phyloP scores from a whole-genome alignment of 208 protist genomes.

The Trypanosoma vivax region DNA sequence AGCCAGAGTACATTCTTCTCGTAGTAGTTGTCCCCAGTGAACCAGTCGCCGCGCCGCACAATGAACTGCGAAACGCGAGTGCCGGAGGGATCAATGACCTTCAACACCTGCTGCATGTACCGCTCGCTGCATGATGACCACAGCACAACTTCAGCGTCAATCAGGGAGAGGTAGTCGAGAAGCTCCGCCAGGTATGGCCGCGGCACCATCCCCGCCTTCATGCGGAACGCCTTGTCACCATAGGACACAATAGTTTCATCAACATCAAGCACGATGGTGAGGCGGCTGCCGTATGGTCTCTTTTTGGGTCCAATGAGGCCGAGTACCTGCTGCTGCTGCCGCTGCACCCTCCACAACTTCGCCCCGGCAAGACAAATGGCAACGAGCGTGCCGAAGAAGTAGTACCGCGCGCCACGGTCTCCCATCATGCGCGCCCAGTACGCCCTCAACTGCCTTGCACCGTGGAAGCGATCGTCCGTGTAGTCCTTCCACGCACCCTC shows the following conservation, averaged over 20 bases:
- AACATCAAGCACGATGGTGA: constrained; percentile 84
- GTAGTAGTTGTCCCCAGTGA: constrained; percentile 79
- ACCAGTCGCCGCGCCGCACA: constrained; percentile 61
- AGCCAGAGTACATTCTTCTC: constrained; percentile 86
- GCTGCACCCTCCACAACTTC: constrained; percentile 65
- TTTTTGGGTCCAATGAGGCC: constrained; percentile 80
- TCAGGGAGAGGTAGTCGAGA: constrained; percentile 77
- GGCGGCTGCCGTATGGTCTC: constrained; percentile 68
- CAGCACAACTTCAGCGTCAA: constrained; percentile 86
- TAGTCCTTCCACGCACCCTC: constrained; percentile 78
- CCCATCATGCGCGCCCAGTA: constrained; percentile 61
- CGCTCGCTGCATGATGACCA: constrained; percentile 81
- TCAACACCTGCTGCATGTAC: constrained; percentile 83
- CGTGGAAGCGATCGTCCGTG: constrained; percentile 79
- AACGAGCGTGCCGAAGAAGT: constrained; percentile 63
- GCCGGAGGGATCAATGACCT: constrained; percentile 74
- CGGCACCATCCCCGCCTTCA: constrained; percentile 73
- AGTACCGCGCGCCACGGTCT: constrained; percentile 74
- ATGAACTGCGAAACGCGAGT: constrained; percentile 77
- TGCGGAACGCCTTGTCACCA: constrained; percentile 85
- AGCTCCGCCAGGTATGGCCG: constrained; percentile 81
- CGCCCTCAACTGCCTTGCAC: constrained; percentile 69
- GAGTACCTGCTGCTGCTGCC: constrained; percentile 24
- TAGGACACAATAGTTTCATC: constrained; percentile 89
- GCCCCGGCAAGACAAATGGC: constrained; percentile 31